phyloP scores from a whole-genome alignment of 176 grass and related monocot species.

The Musa schizocarpa region DNA sequence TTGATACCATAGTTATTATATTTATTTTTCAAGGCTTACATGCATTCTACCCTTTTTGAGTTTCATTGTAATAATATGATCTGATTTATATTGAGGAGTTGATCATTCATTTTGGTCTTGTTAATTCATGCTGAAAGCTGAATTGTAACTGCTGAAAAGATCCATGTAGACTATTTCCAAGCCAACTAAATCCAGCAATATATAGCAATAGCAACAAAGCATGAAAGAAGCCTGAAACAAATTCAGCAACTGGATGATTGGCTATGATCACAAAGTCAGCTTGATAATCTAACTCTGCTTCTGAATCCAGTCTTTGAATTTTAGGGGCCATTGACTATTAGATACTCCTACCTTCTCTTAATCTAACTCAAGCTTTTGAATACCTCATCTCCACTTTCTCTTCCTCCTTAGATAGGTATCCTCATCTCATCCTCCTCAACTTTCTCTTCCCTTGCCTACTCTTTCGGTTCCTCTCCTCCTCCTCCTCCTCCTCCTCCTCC shows the following conservation, averaged over 20 bases:
- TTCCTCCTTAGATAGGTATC: no score
- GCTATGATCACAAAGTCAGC: not conserved
- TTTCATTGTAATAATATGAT: not conserved
- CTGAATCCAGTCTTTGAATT: not conserved
- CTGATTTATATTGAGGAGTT: not conserved
- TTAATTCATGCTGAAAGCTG: not conserved
- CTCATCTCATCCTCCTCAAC: no score
- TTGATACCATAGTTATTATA: no score
- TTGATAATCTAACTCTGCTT: not conserved
- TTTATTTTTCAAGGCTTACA: not conserved
- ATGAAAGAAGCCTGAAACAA: not conserved
- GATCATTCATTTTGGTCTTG: not conserved
- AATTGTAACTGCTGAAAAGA: not conserved
- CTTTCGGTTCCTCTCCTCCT: no score
- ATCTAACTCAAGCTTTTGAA: no score
- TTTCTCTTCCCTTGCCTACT: no score
- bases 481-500: no score
- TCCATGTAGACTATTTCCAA: not conserved
- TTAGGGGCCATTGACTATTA: no score
- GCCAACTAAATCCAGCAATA: not conserved
- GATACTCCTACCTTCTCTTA: no score
- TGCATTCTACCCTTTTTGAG: not conserved
- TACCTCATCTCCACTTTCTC: no score
- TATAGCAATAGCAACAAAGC: not conserved
- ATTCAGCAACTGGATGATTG: not conserved